Percentiles rank a stretch among this genome's conserved stretches.
These are phyloP conservation scores for Lentinus tigrinus DNA, from an alignment of 768 basidiomycete genomes.

Conservation along the genomic window DNA sequence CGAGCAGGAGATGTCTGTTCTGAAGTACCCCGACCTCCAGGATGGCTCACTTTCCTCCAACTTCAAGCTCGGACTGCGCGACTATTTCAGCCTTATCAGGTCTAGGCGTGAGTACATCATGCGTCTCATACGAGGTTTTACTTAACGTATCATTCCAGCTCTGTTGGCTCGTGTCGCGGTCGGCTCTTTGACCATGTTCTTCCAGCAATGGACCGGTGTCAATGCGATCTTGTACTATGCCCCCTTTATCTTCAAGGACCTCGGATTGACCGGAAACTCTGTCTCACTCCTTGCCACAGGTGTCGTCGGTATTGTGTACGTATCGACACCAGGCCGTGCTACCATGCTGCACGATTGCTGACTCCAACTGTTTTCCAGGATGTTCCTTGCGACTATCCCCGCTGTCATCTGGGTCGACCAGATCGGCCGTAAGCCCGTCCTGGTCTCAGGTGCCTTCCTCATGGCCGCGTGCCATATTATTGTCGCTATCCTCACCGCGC, in stretches of 20 bases:
- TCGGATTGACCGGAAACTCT: constrained; percentile 63
- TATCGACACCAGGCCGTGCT: neutral
- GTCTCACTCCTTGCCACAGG: constrained; percentile 60
- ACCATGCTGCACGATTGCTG: neutral
- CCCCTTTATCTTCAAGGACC: constrained; percentile 60
- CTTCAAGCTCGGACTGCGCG: constrained; percentile 59
- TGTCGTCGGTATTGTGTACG: constrained; percentile 77
- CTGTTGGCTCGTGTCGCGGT: constrained; percentile 63
- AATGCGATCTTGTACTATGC: constrained; percentile 80
- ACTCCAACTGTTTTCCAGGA: constrained; percentile 35
- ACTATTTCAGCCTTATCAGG: constrained; percentile 61
- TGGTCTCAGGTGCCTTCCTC: constrained; percentile 70
- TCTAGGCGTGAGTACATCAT: constrained; percentile 38
- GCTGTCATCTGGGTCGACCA: constrained; percentile 83
- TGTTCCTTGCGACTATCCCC: constrained; percentile 77
- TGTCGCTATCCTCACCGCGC: constrained; percentile 61
- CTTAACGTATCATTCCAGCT: constrained; percentile 41
- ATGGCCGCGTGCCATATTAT: constrained; percentile 73
- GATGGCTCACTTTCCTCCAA: constrained; percentile 56
- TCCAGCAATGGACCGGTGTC: constrained; percentile 83
- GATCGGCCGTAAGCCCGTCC: constrained; percentile 69
- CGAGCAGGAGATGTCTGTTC: constrained; percentile 60
- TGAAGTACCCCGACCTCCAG: constrained; percentile 62
- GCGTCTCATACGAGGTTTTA: neutral
- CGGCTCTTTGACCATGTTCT: constrained; percentile 70